Evolutionary conservation across 495 filamentous ascomycete genomes (phyloP), one percentile per base, ranked within the genome.

Genomic region (Aspergillus heteromorphus): DNA sequence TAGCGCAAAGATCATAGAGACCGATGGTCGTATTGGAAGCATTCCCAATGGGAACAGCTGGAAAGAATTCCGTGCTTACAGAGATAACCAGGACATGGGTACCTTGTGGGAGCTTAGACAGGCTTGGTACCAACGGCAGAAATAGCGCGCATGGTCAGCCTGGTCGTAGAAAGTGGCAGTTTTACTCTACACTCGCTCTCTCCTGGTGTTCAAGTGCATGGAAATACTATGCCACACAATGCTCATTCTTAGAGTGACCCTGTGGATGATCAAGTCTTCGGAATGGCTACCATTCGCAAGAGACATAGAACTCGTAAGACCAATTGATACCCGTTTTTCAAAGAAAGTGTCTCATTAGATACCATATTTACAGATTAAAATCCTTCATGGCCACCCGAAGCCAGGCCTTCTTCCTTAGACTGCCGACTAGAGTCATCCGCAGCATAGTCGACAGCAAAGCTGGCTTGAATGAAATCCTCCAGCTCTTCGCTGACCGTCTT

Each of bases 401-500:
- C n/a, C 45, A 52, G 57, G 43, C 55, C 40, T 16, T 57, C 64
- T 55, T 73, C 59, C 48, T 59, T 63, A 25, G 57, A 38, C 23
- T 60, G 40, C 38, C 58, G 49, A 21, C 45, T 49, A 31, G 62
- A 54, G 54, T 73, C 70, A 58, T 73, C 66, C 20, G 65, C 67
- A 23, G 69, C 83, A 61, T 92, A 87, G 67, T 93, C 91, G 31
- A 92, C 90, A 0, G 86, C 86, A 57, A 86, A 79, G 56, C 91
- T 96, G 19, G 88, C 87, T 59, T 93, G 89, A 27, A 96, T 85
- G 72, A 97, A 97, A 53, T 97, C 93, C 67, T 97, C 93, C 36
- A 97, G 63, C 71, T 97, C 93, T 65, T 97, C 92, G 49, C 89
- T 95, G 1, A 96, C 87, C 18, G 91, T 97, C 77, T 95, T 96